Conservation (phyloP, 2,329 filamentous ascomycete genomes). For the Scortechinia acanthostroma region DNA sequence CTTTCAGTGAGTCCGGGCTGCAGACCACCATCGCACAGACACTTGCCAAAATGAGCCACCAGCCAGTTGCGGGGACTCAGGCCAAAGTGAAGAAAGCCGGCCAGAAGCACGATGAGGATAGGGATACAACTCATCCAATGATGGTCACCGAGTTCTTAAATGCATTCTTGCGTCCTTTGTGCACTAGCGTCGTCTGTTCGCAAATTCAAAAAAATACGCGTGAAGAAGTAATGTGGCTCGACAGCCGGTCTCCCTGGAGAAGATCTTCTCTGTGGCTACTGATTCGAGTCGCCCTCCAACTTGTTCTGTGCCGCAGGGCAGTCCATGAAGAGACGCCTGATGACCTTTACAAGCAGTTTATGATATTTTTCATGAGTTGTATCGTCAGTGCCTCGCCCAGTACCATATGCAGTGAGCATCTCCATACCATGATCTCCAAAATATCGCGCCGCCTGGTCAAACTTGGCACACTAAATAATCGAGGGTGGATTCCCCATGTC, state of each 20-base stretch:
- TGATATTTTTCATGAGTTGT: conserved; percentile 32
- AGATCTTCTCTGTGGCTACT: conserved; percentile 46
- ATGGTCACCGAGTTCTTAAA: conserved; percentile 43
- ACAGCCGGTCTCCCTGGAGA: conserved; percentile 31
- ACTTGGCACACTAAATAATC: conserved; percentile 12
- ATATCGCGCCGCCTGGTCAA: conserved; percentile 31
- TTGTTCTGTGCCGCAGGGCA: conserved; percentile 10
- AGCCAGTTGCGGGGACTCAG: conserved; percentile 20
- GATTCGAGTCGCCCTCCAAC: conserved; percentile 40
- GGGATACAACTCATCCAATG: conserved; percentile 38
- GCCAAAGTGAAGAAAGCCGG: conserved; percentile 26
- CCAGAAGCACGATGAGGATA: conserved; percentile 23
- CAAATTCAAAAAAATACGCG: conserved; percentile 41
- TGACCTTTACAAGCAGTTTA: conserved; percentile 38
- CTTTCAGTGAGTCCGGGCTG: conserved; percentile 4
- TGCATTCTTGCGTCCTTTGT: conserved; percentile 29
- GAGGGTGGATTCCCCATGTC: neutral
- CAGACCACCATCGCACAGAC: conserved; percentile 15
- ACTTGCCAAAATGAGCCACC: conserved; percentile 23
- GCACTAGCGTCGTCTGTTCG: conserved; percentile 10
- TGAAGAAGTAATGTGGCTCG: conserved; percentile 40
- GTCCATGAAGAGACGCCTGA: neutral
- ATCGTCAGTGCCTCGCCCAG: conserved; percentile 20
- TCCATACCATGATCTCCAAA: conserved; percentile 33
- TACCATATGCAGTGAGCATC: conserved; percentile 13